Percentiles rank a stretch among this genome's conserved stretches.
Conservation (phyloP, 2,329 filamentous ascomycete species). For the Thermothelomyces thermophilus region DNA sequence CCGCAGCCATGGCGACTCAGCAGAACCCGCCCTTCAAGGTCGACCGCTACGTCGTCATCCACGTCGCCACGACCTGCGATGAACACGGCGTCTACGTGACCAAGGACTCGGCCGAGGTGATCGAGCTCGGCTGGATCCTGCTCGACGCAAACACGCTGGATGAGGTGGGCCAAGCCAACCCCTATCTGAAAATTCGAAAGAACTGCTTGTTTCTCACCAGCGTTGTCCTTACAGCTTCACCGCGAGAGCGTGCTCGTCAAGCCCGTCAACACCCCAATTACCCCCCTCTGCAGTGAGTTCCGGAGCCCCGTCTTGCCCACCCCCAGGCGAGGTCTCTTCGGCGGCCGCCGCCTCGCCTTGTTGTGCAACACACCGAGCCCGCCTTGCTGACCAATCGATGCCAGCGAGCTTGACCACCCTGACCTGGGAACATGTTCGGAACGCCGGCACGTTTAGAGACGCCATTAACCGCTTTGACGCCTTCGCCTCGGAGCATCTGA, state of each 20-base stretch:
- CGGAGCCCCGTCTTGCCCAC: conserved; percentile 14
- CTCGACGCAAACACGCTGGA: conserved; percentile 86
- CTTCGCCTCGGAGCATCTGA: conserved; percentile 87
- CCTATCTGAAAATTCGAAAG: conserved; percentile 13
- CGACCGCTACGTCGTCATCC: conserved; percentile 96
- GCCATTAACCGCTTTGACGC: conserved; percentile 91
- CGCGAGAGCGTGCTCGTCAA: conserved; percentile 96
- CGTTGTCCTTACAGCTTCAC: conserved; percentile 59
- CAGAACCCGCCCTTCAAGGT: conserved; percentile 60
- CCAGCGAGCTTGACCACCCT: conserved; percentile 92
- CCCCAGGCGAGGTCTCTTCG: neutral
- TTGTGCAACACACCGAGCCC: neutral
- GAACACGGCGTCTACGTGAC: conserved; percentile 99
- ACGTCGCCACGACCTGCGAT: conserved; percentile 97
- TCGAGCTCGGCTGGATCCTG: conserved; percentile 97
- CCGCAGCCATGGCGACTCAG: conserved; percentile 37
- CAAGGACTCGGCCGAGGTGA: conserved; percentile 98
- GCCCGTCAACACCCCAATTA: conserved; percentile 97
- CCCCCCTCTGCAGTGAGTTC: conserved; percentile 92
- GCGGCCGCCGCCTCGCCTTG: too few species aligned
- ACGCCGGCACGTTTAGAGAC: conserved; percentile 94
- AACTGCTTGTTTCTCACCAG: conserved; percentile 13
- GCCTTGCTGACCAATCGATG: conserved; percentile 20
- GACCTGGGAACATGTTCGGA: conserved; percentile 98
- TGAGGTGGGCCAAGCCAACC: conserved; percentile 58